Evolutionary conservation across 2,329 filamentous ascomycete species (phyloP), one percentile per base, ranked within the genome.

Genomic region (Diaporthe destruens): DNA sequence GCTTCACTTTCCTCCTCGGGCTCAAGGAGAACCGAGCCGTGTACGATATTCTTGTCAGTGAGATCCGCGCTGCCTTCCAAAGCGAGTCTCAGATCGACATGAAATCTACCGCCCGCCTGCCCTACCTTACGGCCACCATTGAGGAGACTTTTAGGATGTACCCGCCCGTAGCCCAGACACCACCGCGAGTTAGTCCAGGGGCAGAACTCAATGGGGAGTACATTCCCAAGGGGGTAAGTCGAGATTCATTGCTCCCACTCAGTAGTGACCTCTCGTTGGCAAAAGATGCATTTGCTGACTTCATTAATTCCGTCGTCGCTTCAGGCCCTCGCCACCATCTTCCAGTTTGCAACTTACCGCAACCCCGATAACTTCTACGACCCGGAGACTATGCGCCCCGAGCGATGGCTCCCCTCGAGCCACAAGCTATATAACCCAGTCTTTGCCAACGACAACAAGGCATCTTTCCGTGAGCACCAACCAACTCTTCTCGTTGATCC

Each of bases 121-220:
- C 90, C 1, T 97, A 97, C 79, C 87, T 97, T 3, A 87, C 91
- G 76, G 87, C 87, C 76, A 90, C 95, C 39, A 93, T 97, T 82
- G 91, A 92, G 81, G 95, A 98, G 83, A 93, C 93, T 0, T 90
- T 98, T 79, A 93, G 95, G 63, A 42, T 72, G n/a, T 72, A 23
- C 56, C 71, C 69, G 0, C 59, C 75, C 12, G 59, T 56, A 3
- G 69, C 70, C 16, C 72, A 72, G 69, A 65, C 36, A 7, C 55
- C 72, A 7, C 49, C 69, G 0, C 55, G 69, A 3, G 11, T 74
- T 9, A 68, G 61, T 6, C 69, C 69, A 5, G 69, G 72, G 9
- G 69, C 63, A 0, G 55, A 67, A 6, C 34, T 72, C n/a, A 29
- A 65, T 18, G 71, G 71, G 11, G 18, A 70, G 11, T 49, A 56